phyloP scores from a whole-genome alignment of 2,329 filamentous ascomycete species.

The Ceratocystis cacaofunesta region DNA sequence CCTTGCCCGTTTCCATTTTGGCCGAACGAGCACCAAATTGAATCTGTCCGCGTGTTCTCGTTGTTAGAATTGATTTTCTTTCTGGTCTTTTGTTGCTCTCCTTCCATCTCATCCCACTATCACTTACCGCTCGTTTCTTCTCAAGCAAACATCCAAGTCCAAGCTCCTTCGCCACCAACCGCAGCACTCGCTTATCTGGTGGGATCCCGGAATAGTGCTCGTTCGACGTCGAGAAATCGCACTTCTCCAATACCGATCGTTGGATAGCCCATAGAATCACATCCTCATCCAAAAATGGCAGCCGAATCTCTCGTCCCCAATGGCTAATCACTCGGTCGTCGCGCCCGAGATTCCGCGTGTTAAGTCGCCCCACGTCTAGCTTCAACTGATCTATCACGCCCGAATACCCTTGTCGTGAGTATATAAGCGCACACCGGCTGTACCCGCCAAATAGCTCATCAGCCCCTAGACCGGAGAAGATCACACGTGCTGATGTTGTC shows the following conservation, averaged over 20 bases:
- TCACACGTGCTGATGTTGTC: conserved; percentile 58
- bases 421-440: conserved; percentile 66
- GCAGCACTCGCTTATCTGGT: conserved; percentile 63
- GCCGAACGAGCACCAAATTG: conserved; percentile 73
- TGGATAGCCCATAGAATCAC: conserved; percentile 69
- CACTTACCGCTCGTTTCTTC: conserved; percentile 14
- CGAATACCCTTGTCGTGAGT: conserved; percentile 48
- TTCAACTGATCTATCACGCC: conserved; percentile 70
- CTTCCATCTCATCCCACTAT: conserved; percentile 6
- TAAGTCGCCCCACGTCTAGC: conserved; percentile 70
- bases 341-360: conserved; percentile 84
- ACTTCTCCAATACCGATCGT: conserved; percentile 68
- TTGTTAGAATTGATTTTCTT: neutral
- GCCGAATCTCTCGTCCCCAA: conserved; percentile 78
- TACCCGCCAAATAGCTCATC: conserved; percentile 96
- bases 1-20: conserved; percentile 59
- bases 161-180: conserved; percentile 10
- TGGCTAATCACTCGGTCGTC: conserved; percentile 84
- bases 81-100: too few relatives aligned
- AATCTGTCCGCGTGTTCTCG: conserved; percentile 36
- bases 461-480: conserved; percentile 84
- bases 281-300: conserved; percentile 78
- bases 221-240: conserved; percentile 47
- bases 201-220: conserved; percentile 35
- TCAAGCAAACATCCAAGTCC: conserved; percentile 2